Evolutionary conservation across 495 filamentous ascomycete species (phyloP).

Genomic region (Parachaetomium inaequale): DNA sequence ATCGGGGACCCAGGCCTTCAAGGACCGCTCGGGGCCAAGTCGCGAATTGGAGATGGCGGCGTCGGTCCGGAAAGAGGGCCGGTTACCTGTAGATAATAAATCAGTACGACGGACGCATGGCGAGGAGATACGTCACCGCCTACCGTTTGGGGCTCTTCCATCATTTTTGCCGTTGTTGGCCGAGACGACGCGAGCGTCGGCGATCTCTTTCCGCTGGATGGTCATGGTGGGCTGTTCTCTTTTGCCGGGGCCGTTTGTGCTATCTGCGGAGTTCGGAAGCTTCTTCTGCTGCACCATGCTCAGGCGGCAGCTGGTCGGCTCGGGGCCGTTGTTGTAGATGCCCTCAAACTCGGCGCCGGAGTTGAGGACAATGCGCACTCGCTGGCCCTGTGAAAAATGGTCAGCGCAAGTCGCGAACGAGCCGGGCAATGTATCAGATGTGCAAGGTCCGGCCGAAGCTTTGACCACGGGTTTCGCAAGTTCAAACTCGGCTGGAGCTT

Average conservation of each 20-base stretch:
- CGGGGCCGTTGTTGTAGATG: constrained; percentile 55
- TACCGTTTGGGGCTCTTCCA: constrained; percentile 70
- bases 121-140: constrained; percentile 14
- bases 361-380: constrained; percentile 62
- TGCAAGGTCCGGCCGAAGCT: not conserved
- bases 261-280: constrained; percentile 36
- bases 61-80: constrained; percentile 75
- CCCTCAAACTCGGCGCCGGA: constrained; percentile 72
- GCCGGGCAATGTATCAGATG: not conserved
- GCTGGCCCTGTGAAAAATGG: constrained; percentile 55
- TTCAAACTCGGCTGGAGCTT: not conserved
- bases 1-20: constrained; percentile 83
- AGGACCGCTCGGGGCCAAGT: constrained; percentile 63
- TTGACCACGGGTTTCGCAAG: constrained; percentile 1
- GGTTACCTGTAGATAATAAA: constrained; percentile 32
- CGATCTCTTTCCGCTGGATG: constrained; percentile 74
- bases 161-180: constrained; percentile 39
- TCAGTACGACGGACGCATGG: not conserved
- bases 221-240: constrained; percentile 60
- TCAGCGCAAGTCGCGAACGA: constrained; percentile 21
- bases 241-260: constrained; percentile 42
- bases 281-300: constrained; percentile 78
- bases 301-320: constrained; percentile 61
- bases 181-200: constrained; percentile 60
- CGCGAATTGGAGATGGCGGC: constrained; percentile 77